Evolutionary conservation across 2,329 filamentous ascomycete species (phyloP).

Genomic region (Botrytis fabae): DNA sequence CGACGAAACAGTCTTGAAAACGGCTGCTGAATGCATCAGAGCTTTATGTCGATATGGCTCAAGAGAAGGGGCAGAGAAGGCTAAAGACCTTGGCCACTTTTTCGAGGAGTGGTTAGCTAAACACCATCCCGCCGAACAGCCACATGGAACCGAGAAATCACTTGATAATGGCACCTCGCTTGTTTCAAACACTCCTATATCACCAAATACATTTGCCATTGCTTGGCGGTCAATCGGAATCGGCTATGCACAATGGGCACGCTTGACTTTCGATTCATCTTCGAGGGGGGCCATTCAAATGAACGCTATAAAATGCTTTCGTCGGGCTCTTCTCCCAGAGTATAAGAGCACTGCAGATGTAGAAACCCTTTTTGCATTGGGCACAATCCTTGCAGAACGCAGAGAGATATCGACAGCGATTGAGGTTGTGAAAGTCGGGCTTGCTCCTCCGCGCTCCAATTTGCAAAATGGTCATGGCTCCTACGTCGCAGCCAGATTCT

Average conservation of each 20-base stretch:
- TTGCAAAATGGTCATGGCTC: slow-evolving; percentile 33
- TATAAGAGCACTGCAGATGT: slow-evolving; percentile 67
- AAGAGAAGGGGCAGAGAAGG: slow-evolving; percentile 73
- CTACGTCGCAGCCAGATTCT: slow-evolving; percentile 44
- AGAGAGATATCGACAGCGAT: slow-evolving; percentile 79
- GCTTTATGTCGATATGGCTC: slow-evolving; percentile 82
- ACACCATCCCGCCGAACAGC: slow-evolving; percentile 41
- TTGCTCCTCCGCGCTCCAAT: slow-evolving; percentile 57
- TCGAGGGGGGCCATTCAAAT: slow-evolving; percentile 71
- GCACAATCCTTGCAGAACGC: slow-evolving; percentile 83
- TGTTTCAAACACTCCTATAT: slow-evolving; percentile 45
- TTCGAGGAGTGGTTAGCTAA: slow-evolving; percentile 76
- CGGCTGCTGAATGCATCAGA: slow-evolving; percentile 76
- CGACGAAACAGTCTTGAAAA: slow-evolving; percentile 73
- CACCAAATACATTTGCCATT: slow-evolving; percentile 62
- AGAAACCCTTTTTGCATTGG: slow-evolving; percentile 77
- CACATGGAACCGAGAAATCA: slow-evolving; percentile 24
- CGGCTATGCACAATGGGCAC: slow-evolving; percentile 83
- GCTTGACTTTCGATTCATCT: slow-evolving; percentile 73
- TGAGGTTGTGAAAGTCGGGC: slow-evolving; percentile 74
- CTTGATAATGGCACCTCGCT: slow-evolving; percentile 29
- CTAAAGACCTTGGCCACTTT: slow-evolving; percentile 66
- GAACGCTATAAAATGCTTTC: slow-evolving; percentile 74
- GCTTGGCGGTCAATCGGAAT: slow-evolving; percentile 85
- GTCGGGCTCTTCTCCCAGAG: slow-evolving; percentile 68